Percentiles rank a stretch among this genome's conserved stretches.
phyloP scores from a whole-genome alignment of 78 protist species.

The Bigelowiella natans region DNA sequence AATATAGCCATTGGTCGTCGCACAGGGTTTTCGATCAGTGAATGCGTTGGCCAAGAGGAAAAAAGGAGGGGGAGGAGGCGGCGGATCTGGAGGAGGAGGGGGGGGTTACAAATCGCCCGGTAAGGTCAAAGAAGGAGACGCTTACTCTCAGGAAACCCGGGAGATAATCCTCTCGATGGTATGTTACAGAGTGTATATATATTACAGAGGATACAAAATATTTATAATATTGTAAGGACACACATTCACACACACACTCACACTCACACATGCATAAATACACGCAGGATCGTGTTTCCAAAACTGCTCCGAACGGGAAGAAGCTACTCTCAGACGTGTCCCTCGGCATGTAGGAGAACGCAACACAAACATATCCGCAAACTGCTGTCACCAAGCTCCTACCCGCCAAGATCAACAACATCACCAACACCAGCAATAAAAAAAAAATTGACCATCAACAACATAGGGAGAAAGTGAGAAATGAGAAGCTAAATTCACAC shows the following conservation, averaged over 20 bases:
- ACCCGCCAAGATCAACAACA: too few relatives aligned
- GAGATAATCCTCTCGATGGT: neutral
- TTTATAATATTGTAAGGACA: neutral
- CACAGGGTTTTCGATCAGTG: too few relatives aligned
- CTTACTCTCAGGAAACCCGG: neutral
- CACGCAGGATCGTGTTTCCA: neutral
- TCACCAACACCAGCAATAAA: too few relatives aligned
- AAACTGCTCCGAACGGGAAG: neutral
- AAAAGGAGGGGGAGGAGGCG: neutral
- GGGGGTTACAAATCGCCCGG: neutral
- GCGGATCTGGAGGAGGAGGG: neutral
- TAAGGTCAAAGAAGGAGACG: neutral
- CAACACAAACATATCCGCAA: too few relatives aligned
- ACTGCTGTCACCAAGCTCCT: too few relatives aligned
- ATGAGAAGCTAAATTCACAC: too few relatives aligned
- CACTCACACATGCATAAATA: neutral
- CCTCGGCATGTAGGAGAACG: neutral
- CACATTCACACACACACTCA: neutral
- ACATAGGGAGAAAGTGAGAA: too few relatives aligned
- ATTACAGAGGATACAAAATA: neutral
- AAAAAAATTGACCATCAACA: too few relatives aligned
- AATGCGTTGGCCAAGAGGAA: neutral
- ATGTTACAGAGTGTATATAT: neutral
- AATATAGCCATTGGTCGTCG: too few relatives aligned
- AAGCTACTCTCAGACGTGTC: neutral